Conservation (phyloP, 208 protist species). For the Trypanosoma cruzi region DNA sequence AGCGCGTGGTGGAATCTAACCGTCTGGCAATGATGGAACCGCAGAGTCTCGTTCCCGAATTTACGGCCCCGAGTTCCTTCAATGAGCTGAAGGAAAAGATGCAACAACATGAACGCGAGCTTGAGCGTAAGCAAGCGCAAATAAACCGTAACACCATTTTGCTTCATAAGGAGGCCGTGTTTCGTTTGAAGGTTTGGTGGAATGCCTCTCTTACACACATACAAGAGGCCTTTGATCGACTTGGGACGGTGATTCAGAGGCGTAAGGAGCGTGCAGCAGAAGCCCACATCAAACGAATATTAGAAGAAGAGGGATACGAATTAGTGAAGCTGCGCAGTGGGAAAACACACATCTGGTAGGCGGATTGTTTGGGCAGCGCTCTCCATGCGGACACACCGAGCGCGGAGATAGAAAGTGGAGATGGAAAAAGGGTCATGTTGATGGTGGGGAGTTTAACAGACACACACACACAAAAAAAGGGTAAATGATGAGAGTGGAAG, state of each 20-base stretch:
- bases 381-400: background rate
- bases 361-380: conserved; percentile 1
- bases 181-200: conserved; percentile 86
- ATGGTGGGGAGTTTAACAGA: background rate
- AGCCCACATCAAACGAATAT: conserved; percentile 46
- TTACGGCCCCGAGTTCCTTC: conserved; percentile 76
- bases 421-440: background rate
- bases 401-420: background rate
- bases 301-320: conserved; percentile 64
- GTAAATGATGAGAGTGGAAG: background rate
- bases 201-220: conserved; percentile 76
- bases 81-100: conserved; percentile 75
- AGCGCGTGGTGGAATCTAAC: conserved; percentile 52
- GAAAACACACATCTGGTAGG: conserved; percentile 26
- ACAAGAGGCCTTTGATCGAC: conserved; percentile 49
- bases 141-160: conserved; percentile 43
- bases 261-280: conserved; percentile 43
- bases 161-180: conserved; percentile 79
- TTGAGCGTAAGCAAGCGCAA: conserved; percentile 45
- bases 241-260: conserved; percentile 36
- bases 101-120: conserved; percentile 49
- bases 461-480: no score
- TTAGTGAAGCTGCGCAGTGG: conserved; percentile 51
- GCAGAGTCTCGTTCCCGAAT: conserved; percentile 50
- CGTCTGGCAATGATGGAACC: conserved; percentile 44